Evolutionary conservation across 192 early-diverging fungal species (phyloP), one percentile per base, ranked within the genome.

Genomic region (Podila minutissima): DNA sequence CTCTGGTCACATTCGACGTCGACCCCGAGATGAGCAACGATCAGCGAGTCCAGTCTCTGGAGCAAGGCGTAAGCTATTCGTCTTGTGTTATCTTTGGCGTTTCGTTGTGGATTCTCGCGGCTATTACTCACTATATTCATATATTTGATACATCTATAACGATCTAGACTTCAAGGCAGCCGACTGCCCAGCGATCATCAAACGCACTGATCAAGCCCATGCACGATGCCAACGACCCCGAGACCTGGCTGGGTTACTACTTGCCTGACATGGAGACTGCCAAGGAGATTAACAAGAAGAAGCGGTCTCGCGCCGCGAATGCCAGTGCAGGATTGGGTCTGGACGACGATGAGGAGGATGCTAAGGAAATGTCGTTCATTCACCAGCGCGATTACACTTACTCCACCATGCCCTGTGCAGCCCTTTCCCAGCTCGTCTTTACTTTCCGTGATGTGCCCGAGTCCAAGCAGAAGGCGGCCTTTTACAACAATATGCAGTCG

Each of bases 1-100:
- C 83, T 28, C 64, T 88, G 32, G 86, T 83, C 17, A 86, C 87
- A 17, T 90, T 88, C 67, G 76, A 76, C 62, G 83, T 74, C 12
- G 86, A 88, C 38, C 89, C 89, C 19, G 83, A 81, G 33, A 81
- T 81, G 66, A 81, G 28, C 48, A 81, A 81, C 49, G 77, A 81
- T 26, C 59, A 66, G n/a, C 41, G 64, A 12, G 62, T 50, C 2
- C 64, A 66, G 17, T 4, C 48, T 20, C 71, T 65, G 22, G 71
- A 69, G 2, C 66, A 81, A 73, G 77, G 77, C 10, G 77, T 81
- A 81, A 51, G 77, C n/a, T 20, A 28, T 29, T 55, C 31, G 66
- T 10, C 53, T 5, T 1, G 50, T 38, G 19, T 4, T 22, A n/a
- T 1, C 5, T 1, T 8, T 55, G 53, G n/a, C 24, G 5, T 24